These are phyloP conservation scores for Fraxinus xanthoxyloides DNA, from an alignment of 305 asterid genomes.

Conservation along the genomic window DNA sequence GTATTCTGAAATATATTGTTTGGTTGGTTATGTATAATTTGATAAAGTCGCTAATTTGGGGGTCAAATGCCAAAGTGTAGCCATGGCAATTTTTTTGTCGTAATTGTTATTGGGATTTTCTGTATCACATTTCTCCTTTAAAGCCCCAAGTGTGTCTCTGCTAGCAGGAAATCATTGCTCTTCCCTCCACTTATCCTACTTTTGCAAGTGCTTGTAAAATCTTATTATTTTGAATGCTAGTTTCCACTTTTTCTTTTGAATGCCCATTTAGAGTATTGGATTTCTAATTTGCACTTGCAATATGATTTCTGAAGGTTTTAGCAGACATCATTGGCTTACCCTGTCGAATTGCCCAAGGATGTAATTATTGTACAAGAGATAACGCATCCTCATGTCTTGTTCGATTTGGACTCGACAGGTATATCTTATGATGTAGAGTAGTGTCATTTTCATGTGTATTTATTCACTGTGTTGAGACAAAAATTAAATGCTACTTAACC, in stretches of 20 bases:
- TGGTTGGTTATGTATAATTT: slow-evolving; percentile 11
- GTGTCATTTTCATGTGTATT: not conserved
- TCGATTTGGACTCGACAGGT: slow-evolving; percentile 91
- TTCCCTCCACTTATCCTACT: not conserved
- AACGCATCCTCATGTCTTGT: slow-evolving; percentile 96
- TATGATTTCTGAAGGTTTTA: slow-evolving; percentile 59
- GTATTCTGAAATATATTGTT: not conserved
- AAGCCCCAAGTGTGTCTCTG: slow-evolving; percentile 3
- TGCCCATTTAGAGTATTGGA: slow-evolving; percentile 1
- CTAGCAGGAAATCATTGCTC: slow-evolving; percentile 1
- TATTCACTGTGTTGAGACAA: not conserved
- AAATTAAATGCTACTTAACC: slow-evolving; percentile 8
- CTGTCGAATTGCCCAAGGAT: slow-evolving; percentile 96
- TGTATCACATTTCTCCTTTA: not conserved
- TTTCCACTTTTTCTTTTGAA: slow-evolving; percentile 16
- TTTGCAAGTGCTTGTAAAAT: not conserved
- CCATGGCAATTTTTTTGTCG: not conserved
- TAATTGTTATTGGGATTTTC: not conserved
- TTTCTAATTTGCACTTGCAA: slow-evolving; percentile 22
- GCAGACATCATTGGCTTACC: slow-evolving; percentile 92
- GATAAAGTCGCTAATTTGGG: slow-evolving; percentile 6
- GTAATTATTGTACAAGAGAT: slow-evolving; percentile 75
- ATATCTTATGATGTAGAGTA: slow-evolving; percentile 20
- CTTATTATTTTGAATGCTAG: slow-evolving; percentile 1
- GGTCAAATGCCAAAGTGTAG: not conserved